phyloP scores from a whole-genome alignment of 2,329 filamentous ascomycete species.

The Colletotrichum liriopes region DNA sequence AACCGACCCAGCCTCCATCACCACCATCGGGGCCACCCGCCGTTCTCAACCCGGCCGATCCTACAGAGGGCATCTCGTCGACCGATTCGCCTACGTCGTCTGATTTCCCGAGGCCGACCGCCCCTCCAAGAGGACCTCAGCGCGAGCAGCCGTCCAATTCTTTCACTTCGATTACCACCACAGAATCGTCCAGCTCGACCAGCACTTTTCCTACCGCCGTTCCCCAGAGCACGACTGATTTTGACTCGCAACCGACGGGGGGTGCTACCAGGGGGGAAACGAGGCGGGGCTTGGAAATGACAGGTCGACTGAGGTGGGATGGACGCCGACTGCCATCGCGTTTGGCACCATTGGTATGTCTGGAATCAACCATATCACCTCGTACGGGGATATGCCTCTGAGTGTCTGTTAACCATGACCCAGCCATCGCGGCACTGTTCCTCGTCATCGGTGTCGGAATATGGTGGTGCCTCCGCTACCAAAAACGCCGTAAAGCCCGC shows the following conservation, averaged over 20 bases:
- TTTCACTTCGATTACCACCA: not conserved
- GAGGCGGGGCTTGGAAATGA: slow-evolving; percentile 26
- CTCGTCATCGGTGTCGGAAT: slow-evolving; percentile 36
- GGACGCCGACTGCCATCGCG: slow-evolving; percentile 39
- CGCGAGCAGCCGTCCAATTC: slow-evolving; percentile 8
- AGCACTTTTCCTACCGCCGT: slow-evolving; percentile 13
- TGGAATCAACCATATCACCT: not conserved
- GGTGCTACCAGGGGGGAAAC: slow-evolving; percentile 10
- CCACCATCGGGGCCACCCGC: slow-evolving; percentile 19
- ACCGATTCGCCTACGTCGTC: slow-evolving; percentile 5
- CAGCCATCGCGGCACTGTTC: slow-evolving; percentile 34
- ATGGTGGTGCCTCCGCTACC: slow-evolving; percentile 41
- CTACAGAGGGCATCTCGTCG: slow-evolving; percentile 15
- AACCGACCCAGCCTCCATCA: slow-evolving; percentile 2
- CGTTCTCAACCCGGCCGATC: slow-evolving; percentile 29
- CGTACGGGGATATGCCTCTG: too few species aligned
- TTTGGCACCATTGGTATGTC: slow-evolving; percentile 39
- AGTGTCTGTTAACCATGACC: not conserved
- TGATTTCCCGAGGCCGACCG: slow-evolving; percentile 3
- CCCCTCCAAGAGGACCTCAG: not conserved
- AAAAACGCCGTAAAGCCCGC: slow-evolving; percentile 23
- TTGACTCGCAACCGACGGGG: not conserved
- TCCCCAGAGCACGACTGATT: slow-evolving; percentile 11
- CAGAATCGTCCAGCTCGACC: slow-evolving; percentile 3
- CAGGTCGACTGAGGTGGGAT: slow-evolving; percentile 23